These are phyloP conservation scores for Xylariaceae sp. DNA, from an alignment of 2,329 filamentous ascomycete genomes.

Conservation along the genomic window DNA sequence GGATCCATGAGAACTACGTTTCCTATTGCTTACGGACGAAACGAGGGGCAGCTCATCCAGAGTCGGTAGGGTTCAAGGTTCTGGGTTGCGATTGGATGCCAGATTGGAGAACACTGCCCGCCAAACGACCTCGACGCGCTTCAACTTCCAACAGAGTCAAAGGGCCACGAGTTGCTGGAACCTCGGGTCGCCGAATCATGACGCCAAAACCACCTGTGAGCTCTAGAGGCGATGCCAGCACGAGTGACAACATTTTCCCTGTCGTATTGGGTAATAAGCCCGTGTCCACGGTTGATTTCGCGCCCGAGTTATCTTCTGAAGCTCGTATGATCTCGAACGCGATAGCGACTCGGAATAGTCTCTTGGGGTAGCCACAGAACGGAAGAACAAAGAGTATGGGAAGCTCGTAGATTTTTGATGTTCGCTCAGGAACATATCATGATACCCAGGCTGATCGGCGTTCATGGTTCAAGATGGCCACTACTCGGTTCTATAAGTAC, in stretches of 20 bases:
- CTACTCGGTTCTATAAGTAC: no score
- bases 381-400: background rate
- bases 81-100: conserved; percentile 39
- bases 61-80: conserved; percentile 38
- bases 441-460: conserved; percentile 21
- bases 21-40: conserved; percentile 33
- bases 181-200: background rate
- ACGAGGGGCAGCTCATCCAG: conserved; percentile 31
- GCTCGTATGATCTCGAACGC: background rate
- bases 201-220: conserved; percentile 2
- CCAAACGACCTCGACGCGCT: conserved; percentile 10
- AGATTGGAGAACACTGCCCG: conserved; percentile 13
- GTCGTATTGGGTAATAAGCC: conserved; percentile 24
- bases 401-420: conserved; percentile 5
- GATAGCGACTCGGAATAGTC: background rate
- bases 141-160: conserved; percentile 10
- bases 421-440: conserved; percentile 11
- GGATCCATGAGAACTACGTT: conserved; percentile 37
- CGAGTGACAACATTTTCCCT: conserved; percentile 13
- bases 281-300: conserved; percentile 24
- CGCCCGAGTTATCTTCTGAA: conserved; percentile 9
- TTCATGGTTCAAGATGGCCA: background rate
- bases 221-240: background rate
- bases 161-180: conserved; percentile 6
- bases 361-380: background rate